Evolutionary conservation across 129 eudicot species (phyloP).

Genomic region (Cynara cardunculus): DNA sequence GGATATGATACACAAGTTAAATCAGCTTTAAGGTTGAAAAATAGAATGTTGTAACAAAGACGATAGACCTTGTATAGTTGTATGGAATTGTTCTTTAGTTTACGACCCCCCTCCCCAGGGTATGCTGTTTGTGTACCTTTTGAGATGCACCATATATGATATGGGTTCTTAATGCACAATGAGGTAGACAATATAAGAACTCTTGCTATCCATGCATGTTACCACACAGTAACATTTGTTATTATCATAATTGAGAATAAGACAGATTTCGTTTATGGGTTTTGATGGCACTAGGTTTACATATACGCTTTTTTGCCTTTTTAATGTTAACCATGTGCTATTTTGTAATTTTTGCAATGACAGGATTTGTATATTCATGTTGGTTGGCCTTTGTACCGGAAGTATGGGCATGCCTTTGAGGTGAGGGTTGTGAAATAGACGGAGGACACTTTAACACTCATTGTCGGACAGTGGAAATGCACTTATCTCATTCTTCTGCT

Average conservation of each 20-base stretch:
- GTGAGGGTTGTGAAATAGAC: slow-evolving; percentile 29
- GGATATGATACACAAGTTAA: background rate
- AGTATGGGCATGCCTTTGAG: slow-evolving; percentile 97
- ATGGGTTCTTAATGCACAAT: background rate
- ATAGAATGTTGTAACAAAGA: too few relatives aligned
- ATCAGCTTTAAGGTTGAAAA: background rate
- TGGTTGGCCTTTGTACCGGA: slow-evolving; percentile 95
- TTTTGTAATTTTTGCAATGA: slow-evolving; percentile 7
- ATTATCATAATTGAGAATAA: background rate
- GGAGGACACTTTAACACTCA: background rate
- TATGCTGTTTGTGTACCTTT: background rate
- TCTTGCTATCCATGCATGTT: background rate
- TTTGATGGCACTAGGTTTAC: background rate
- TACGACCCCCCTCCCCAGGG: too few relatives aligned
- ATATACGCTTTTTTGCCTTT: background rate
- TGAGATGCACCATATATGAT: background rate
- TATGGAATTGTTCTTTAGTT: too few relatives aligned
- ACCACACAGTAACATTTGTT: background rate
- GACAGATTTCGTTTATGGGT: background rate
- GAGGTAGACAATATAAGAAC: background rate
- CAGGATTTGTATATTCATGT: slow-evolving; percentile 87
- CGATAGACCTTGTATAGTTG: too few relatives aligned
- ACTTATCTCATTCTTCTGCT: background rate
- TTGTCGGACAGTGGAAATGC: background rate
- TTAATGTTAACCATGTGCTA: background rate